Evolutionary conservation across 2,329 filamentous ascomycete genomes (phyloP).

Genomic region (Aspergillus luchuensis): DNA sequence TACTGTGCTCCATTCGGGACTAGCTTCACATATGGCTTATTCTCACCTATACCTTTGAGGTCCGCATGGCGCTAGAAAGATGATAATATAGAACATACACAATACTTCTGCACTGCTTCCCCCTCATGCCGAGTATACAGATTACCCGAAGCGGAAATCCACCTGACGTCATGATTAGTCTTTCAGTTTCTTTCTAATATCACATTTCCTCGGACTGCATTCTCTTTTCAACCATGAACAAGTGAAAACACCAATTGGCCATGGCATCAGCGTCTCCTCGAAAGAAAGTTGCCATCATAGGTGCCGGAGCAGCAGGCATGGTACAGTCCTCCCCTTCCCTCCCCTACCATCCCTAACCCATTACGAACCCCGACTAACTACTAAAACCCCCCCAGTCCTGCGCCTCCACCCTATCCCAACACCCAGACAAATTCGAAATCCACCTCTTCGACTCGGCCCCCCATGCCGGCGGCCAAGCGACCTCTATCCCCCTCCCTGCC

Average conservation of each 20-base stretch:
- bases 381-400: slow-evolving; percentile 53
- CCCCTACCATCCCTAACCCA: background rate
- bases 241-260: background rate
- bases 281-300: slow-evolving; percentile 61
- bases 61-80: too few species aligned
- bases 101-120: background rate
- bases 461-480: slow-evolving; percentile 64
- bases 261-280: slow-evolving; percentile 1
- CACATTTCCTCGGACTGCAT: background rate
- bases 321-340: slow-evolving; percentile 29
- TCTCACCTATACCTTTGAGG: too few species aligned
- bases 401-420: slow-evolving; percentile 66
- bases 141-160: background rate
- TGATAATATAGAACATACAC: background rate
- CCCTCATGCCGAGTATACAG: background rate
- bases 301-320: slow-evolving; percentile 66
- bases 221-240: background rate
- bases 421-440: slow-evolving; percentile 66
- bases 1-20: too few species aligned
- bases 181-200: background rate
- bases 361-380: background rate
- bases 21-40: too few species aligned
- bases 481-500: slow-evolving; percentile 59
- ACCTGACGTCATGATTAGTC: background rate
- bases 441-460: slow-evolving; percentile 63